These are phyloP conservation scores for Leonotis leonurus DNA, from an alignment of 257 asterid species.

Conservation along the genomic window DNA sequence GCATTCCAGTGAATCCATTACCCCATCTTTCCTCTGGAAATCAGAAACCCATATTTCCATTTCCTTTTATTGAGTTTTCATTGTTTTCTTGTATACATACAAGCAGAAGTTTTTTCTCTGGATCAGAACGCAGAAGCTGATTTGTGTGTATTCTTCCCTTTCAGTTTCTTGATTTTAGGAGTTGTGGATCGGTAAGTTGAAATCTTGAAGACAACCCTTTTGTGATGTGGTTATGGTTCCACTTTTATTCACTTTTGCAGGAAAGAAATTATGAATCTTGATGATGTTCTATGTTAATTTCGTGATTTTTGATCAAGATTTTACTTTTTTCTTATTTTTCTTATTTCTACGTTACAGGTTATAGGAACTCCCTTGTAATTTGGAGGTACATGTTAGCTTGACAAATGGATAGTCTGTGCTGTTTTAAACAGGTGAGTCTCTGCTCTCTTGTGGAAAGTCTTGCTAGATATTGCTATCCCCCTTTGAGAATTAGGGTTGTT, in stretches of 20 bases:
- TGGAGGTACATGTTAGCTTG: constrained; percentile 49
- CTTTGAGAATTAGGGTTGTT: constrained; percentile 8
- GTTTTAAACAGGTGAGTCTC: constrained; percentile 49
- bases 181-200: constrained; percentile 58
- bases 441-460: not conserved
- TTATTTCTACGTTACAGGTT: constrained; percentile 41
- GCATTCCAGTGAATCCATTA: constrained; percentile 24
- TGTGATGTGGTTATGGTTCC: constrained; percentile 16
- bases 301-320: constrained; percentile 24
- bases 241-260: constrained; percentile 15
- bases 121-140: constrained; percentile 11
- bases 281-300: constrained; percentile 6
- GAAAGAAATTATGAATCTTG: constrained; percentile 20
- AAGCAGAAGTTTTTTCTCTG: not conserved
- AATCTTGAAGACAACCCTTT: constrained; percentile 23
- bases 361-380: constrained; percentile 13
- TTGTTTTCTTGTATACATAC: not conserved
- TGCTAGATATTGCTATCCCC: not conserved
- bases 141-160: constrained; percentile 13
- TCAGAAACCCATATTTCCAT: not conserved
- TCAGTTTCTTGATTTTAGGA: constrained; percentile 19
- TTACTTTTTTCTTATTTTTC: not conserved
- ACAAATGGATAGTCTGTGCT: constrained; percentile 66
- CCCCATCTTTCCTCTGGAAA: constrained; percentile 12
- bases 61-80: not conserved